Base-by-base conservation (phyloP, 2,329 filamentous ascomycete species). In the Aspergillus quadricinctus region DNA sequence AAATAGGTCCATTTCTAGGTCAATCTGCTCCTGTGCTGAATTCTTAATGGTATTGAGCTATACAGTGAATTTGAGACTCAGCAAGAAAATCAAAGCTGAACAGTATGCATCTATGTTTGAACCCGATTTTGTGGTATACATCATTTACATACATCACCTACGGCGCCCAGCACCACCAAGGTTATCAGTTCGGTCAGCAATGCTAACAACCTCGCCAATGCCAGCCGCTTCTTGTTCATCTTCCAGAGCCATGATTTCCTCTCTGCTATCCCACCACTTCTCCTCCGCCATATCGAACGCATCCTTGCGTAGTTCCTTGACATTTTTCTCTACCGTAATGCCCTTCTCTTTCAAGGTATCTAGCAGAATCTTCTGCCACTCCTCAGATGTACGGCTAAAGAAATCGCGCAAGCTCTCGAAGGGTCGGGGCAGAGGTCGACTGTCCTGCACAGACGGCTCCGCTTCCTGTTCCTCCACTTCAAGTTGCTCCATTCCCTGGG, bases 241-340 rank as follows among this genome's bases (percentile, higher is more conserved):
- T 75, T 99, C 94, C 68, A 97, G 75, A 6, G 86, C 88, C 53
- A 87, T 88, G 63, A 99, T 89, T 77, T 97, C 93, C 77, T 99
- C 94, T 66, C 94, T 84, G 70, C 88, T 92, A 79, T 97, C 94
- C 94, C 94, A 99, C 94, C 94, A 99, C 73, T 96, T 96, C 77
- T 92, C 89, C 75, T 99, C 94, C 43, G 92, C 92, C 61, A 91
- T 82, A 69, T 91, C 88, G 72, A 97, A 99, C 1, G 92, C 94
- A 70, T 86, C 87, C 67, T 92, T 88, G 73, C 96, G 92, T 67
- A 97, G 86, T 78, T 97, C 94, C 79, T 99, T 99, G 68, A 95
- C 79, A 0, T 85, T 81, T 61, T 90, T 81, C 43, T 85, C 73
- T 1, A 66, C 63, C 1, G 62, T 65, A 48, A 85, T 78, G 35